Base-by-base conservation (phyloP, 192 early-diverging fungal genomes). In the Podila clonocystis region DNA sequence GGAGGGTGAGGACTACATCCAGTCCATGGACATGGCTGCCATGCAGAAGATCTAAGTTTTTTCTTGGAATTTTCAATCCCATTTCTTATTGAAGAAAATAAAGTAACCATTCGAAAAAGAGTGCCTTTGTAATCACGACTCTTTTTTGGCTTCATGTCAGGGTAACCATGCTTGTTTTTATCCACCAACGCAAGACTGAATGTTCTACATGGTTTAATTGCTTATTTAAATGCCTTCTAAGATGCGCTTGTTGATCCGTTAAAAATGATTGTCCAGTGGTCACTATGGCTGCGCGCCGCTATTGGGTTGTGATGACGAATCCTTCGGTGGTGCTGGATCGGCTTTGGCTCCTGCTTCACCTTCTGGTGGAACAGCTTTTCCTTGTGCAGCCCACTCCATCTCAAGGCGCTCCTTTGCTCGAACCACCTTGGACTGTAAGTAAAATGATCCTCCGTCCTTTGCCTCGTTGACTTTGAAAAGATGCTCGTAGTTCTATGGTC, bases 381-480 rank as follows among this genome's bases (percentile, higher is more conserved):
- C 68, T 59, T 87, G 55, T 82, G 87, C 84, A 22, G 89, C 91
- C 85, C 94, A 86, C 72, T 98, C 96, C 89, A 95, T 85, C 61
- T 98, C 97, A 68, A 98, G 84, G 74, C 98, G 93, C 83, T 99
- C 98, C 65, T 95, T 95, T 28, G 98, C 98, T 60, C 96, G 83
- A 13, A 95, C 90, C 9, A 99, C 89, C 80, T 99, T 99, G 41
- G 95, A 95, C 67, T 98, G 97, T 31, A 99, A 67, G 75, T 99
- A 99, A 55, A 97, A 93, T 6, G 96, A 96, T 9, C 97, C 97
- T 49, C 96, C 97, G 38, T 87, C 85, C 33, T 90, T 84, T 34
- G 92, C 89, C 73, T 97, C 95, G 78, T 99, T 99, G 28, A 85
- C 90, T 29, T 91, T 91, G 84, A 95, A 97, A 73, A 97, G 75